phyloP scores from a whole-genome alignment of 2,329 filamentous ascomycete genomes.

The Juglanconis sp. region DNA sequence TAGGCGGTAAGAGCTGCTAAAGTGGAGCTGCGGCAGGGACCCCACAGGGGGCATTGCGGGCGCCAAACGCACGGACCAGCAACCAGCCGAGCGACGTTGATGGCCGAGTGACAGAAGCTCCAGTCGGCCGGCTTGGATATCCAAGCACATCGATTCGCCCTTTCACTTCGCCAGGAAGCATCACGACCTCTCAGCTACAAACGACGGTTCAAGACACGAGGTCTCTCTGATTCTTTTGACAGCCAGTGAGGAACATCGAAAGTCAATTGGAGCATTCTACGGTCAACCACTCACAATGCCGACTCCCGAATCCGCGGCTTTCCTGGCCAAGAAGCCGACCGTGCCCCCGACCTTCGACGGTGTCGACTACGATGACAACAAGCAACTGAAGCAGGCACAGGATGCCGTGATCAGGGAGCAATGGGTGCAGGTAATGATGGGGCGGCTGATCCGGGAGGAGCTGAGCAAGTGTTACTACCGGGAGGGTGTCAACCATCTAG shows the following conservation, averaged over 20 bases:
- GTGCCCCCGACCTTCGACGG: constrained; percentile 82
- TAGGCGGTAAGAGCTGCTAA: neutral
- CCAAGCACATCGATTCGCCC: constrained; percentile 12
- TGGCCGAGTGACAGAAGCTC: neutral
- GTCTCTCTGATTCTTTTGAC: neutral
- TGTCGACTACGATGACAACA: constrained; percentile 82
- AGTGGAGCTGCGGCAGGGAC: neutral
- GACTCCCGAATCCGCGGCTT: constrained; percentile 76
- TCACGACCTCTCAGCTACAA: constrained; percentile 3
- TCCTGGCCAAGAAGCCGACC: constrained; percentile 79
- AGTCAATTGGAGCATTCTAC: constrained; percentile 7
- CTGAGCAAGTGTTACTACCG: constrained; percentile 81
- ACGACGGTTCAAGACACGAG: neutral
- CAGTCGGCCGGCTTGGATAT: constrained; percentile 10
- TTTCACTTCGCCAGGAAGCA: constrained; percentile 8
- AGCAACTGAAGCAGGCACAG: constrained; percentile 76
- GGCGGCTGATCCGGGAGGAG: constrained; percentile 75
- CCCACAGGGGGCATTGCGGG: neutral
- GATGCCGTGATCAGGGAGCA: constrained; percentile 81
- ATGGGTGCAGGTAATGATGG: constrained; percentile 90
- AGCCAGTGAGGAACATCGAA: neutral
- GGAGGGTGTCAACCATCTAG: constrained; percentile 82
- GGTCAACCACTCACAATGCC: constrained; percentile 55
- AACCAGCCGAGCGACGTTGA: neutral
- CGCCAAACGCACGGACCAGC: constrained; percentile 4